Base-by-base conservation (phyloP, 805 yeast species). In the Jamesozyma lodderae region DNA sequence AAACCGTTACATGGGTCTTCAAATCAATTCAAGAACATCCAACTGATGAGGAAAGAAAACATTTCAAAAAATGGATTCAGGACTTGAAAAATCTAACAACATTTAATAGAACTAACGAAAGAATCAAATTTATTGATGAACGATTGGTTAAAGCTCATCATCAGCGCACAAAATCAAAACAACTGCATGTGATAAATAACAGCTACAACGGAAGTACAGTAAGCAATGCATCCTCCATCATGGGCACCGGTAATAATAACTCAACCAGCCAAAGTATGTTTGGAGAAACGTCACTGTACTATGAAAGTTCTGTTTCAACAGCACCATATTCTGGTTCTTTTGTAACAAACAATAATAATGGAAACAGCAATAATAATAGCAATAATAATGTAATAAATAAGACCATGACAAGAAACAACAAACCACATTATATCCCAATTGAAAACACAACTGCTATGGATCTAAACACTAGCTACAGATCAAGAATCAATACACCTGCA, bases 31-130 rank as follows among this genome's bases (percentile, higher is more conserved):
- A 47, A n/a, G 43, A 48, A n/a, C 39, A 43, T 13, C 72, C 54
- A 63, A 69, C 60, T 60, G 79, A 56, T 51, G 68, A 43, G 9
- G 64, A 62, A 20, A 56, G 47, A 13, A 63, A 58, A 25, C 73
- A 73, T 36, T 70, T 70, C 36, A 52, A 51, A 19, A 67, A 66
- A 45, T 79, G 85, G 85, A 58, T 64, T 25, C 68, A 65, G 21
- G 81, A 77, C 51, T 56, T 79, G 32, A 59, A 63, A 22, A 78
- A 75, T 43, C 59, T 79, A 45, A 64, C 72, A 23, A 62, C 66
- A 34, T 73, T 68, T 45, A 65, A 66, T 17, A 56, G 60, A 38
- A 72, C 74, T 31, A 52, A 63, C 25, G 71, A 70, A 24, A 69
- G 86, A 57, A 72, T 75, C 43, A 62, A 60, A 35, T 67, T 59